These are phyloP conservation scores for Daedalea quercina DNA, from an alignment of 768 basidiomycete genomes.

Conservation along the genomic window DNA sequence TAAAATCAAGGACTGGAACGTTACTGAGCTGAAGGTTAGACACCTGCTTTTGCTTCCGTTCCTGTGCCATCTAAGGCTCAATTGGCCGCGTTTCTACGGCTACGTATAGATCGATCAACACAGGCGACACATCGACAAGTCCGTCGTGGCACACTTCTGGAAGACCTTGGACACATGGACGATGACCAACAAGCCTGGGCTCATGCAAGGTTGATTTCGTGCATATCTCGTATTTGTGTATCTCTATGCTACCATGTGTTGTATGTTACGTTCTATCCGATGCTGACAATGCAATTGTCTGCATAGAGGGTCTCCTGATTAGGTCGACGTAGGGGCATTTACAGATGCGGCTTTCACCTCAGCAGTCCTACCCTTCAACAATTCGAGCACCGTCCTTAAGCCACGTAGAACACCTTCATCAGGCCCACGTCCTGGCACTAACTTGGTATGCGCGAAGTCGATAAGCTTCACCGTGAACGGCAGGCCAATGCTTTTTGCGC, in stretches of 20 bases:
- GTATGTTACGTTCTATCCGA: not conserved
- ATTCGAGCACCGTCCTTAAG: slow-evolving; percentile 51
- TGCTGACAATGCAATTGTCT: slow-evolving; percentile 1
- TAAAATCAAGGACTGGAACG: slow-evolving; percentile 95
- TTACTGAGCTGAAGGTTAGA: slow-evolving; percentile 83
- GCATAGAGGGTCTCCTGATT: not conserved
- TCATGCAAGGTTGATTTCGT: slow-evolving; percentile 40
- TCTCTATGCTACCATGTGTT: not conserved
- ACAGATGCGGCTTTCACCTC: slow-evolving; percentile 25
- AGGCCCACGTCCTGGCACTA: slow-evolving; percentile 63
- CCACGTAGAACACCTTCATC: slow-evolving; percentile 77
- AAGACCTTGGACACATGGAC: slow-evolving; percentile 86
- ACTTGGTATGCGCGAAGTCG: slow-evolving; percentile 87
- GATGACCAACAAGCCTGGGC: slow-evolving; percentile 68
- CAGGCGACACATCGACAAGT: slow-evolving; percentile 89
- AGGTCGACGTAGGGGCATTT: not conserved
- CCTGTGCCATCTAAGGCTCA: too few relatives aligned
- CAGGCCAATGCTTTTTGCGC: slow-evolving; percentile 28
- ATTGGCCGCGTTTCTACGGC: not conserved
- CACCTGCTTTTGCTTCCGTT: too few relatives aligned
- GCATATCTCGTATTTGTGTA: not conserved
- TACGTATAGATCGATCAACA: slow-evolving; percentile 74
- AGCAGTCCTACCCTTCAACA: slow-evolving; percentile 54
- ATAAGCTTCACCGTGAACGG: slow-evolving; percentile 73
- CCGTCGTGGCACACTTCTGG: slow-evolving; percentile 95